These are phyloP conservation scores for Fusarium sp. DNA, from an alignment of 2,329 filamentous ascomycete species.

Conservation along the genomic window DNA sequence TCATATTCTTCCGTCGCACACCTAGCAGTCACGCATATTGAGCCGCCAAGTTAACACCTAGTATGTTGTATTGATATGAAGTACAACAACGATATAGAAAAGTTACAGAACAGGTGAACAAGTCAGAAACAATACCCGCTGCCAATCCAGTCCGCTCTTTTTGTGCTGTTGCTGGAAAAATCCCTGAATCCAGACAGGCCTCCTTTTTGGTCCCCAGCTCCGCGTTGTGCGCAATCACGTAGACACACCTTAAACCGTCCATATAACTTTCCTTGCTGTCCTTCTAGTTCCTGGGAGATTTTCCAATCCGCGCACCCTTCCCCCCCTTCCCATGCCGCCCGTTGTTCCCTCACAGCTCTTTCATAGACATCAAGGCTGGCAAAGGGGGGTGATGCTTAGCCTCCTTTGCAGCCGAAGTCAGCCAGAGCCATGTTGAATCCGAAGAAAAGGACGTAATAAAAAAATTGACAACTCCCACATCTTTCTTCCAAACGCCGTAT, in stretches of 20 bases:
- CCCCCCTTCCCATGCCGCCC: slow-evolving; percentile 10
- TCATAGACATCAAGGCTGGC: background rate
- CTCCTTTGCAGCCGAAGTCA: slow-evolving; percentile 12
- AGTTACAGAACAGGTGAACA: slow-evolving; percentile 32
- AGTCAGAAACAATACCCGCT: slow-evolving; percentile 39
- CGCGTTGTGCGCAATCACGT: slow-evolving; percentile 19
- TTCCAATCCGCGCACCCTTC: slow-evolving; percentile 43
- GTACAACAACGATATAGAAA: slow-evolving; percentile 47
- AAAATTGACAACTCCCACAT: slow-evolving; percentile 48
- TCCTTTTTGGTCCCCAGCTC: slow-evolving; percentile 20
- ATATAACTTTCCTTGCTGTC: slow-evolving; percentile 38
- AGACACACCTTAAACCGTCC: slow-evolving; percentile 35
- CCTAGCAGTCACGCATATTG: slow-evolving; percentile 6
- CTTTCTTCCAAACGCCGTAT: slow-evolving; percentile 51
- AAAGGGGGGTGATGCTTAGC: slow-evolving; percentile 4
- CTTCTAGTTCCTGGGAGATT: slow-evolving; percentile 47
- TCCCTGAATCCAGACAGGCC: slow-evolving; percentile 37
- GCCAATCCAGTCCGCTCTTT: slow-evolving; percentile 21
- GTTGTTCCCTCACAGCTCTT: slow-evolving; percentile 15
- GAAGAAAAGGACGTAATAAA: slow-evolving; percentile 30
- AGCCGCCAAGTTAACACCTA: slow-evolving; percentile 7
- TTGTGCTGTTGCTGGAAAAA: slow-evolving; percentile 39
- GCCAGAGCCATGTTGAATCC: slow-evolving; percentile 26
- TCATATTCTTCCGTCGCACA: background rate
- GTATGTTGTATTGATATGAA: slow-evolving; percentile 33